Conservation (phyloP, 768 basidiomycete species). For the Pulveroboletus frians region DNA sequence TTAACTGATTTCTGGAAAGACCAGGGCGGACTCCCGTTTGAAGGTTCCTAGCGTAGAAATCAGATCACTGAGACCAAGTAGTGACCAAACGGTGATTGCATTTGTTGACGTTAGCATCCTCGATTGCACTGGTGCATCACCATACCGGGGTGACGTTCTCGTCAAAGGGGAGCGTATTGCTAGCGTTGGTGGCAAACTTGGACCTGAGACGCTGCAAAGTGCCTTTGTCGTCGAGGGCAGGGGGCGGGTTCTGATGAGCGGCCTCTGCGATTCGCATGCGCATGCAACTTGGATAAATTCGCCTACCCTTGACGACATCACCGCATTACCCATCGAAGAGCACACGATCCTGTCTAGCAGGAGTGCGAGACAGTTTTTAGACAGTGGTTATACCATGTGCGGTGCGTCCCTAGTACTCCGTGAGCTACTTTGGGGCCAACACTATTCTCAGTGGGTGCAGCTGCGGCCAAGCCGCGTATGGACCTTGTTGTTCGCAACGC, state of each 20-base stretch:
- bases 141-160: slow-evolving; percentile 33
- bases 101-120: slow-evolving; percentile 31
- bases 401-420: slow-evolving; percentile 7
- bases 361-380: slow-evolving; percentile 31
- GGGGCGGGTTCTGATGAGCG: slow-evolving; percentile 35
- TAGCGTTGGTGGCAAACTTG: slow-evolving; percentile 24
- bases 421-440: neutral
- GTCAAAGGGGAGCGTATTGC: slow-evolving; percentile 28
- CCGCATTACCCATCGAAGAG: slow-evolving; percentile 28
- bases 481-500: slow-evolving; percentile 33
- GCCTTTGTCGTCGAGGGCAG: slow-evolving; percentile 26
- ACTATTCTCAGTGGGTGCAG: slow-evolving; percentile 28
- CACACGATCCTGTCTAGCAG: slow-evolving; percentile 29
- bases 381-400: slow-evolving; percentile 38
- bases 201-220: slow-evolving; percentile 16
- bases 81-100: slow-evolving; percentile 18
- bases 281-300: slow-evolving; percentile 32
- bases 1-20: slow-evolving; percentile 6
- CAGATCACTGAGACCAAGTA: slow-evolving; percentile 16
- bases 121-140: slow-evolving; percentile 31
- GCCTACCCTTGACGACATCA: slow-evolving; percentile 28
- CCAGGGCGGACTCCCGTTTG: slow-evolving; percentile 18
- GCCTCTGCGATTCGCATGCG: slow-evolving; percentile 33
- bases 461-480: slow-evolving; percentile 30
- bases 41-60: slow-evolving; percentile 25